Conservation (phyloP, 2,329 filamentous ascomycete genomes). For the Huntiella omanensis region DNA sequence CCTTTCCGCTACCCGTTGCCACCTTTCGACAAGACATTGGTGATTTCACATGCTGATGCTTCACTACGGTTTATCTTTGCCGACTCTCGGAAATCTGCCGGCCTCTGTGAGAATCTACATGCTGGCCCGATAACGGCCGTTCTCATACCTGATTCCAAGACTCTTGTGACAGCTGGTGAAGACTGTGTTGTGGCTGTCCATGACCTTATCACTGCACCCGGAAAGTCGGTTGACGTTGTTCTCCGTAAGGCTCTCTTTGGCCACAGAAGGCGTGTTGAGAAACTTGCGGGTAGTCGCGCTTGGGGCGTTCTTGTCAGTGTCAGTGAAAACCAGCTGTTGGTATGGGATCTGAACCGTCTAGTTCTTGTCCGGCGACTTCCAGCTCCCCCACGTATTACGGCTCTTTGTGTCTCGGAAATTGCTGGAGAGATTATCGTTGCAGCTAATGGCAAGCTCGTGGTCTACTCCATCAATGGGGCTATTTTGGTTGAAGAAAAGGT, state of each 20-base stretch:
- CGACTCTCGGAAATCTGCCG: conserved; percentile 65
- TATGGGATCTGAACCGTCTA: conserved; percentile 88
- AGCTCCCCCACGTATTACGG: conserved; percentile 40
- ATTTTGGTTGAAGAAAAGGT: conserved; percentile 67
- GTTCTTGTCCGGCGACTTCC: conserved; percentile 61
- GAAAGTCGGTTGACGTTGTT: conserved; percentile 59
- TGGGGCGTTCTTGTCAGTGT: conserved; percentile 79
- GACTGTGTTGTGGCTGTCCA: conserved; percentile 85
- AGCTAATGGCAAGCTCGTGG: conserved; percentile 49
- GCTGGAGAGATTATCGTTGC: conserved; percentile 81
- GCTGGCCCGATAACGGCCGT: conserved; percentile 73
- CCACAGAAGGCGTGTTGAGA: conserved; percentile 66
- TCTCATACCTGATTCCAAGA: conserved; percentile 74
- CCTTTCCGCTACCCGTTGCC: conserved; percentile 76
- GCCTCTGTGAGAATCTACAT: conserved; percentile 85
- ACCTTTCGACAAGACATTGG: conserved; percentile 80
- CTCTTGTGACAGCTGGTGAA: conserved; percentile 75
- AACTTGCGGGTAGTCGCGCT: conserved; percentile 67
- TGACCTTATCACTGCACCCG: conserved; percentile 42
- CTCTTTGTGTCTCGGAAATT: conserved; percentile 73
- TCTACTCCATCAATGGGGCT: conserved; percentile 81
- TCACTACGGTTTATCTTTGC: conserved; percentile 80
- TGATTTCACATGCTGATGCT: conserved; percentile 91
- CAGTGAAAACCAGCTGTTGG: conserved; percentile 59
- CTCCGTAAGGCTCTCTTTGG: conserved; percentile 72